These are phyloP conservation scores for Pleodorina starrii DNA, from an alignment of 139 green algal species.

Conservation along the genomic window DNA sequence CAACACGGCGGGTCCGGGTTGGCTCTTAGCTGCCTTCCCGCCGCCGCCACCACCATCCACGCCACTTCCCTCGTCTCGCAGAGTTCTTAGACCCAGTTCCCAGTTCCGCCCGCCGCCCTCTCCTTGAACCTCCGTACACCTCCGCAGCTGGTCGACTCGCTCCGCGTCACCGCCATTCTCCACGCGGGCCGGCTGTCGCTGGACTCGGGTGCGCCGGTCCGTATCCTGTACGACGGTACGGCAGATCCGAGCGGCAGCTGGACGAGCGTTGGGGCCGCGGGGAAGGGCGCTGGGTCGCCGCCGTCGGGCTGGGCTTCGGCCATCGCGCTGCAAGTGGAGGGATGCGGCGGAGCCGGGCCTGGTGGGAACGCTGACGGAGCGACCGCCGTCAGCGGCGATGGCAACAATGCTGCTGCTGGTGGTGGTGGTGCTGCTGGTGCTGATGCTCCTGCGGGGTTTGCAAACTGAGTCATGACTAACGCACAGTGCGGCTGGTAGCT, in stretches of 20 bases:
- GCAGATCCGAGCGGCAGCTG: not conserved
- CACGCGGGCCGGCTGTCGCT: conserved; percentile 67
- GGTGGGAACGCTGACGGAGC: not conserved
- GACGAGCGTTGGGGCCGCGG: not conserved
- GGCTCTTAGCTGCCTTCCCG: too few species aligned
- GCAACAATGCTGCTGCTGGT: not conserved
- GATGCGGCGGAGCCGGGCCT: not conserved
- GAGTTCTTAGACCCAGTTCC: too few species aligned
- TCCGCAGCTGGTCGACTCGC: conserved; percentile 37
- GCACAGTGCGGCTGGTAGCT: too few species aligned
- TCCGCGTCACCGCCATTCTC: conserved; percentile 68
- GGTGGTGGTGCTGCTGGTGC: too few species aligned
- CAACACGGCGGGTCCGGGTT: too few species aligned
- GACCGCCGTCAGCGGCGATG: not conserved
- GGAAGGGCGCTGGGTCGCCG: not conserved
- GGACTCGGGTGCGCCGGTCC: conserved; percentile 46
- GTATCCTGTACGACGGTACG: conserved; percentile 52
- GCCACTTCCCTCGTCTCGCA: too few species aligned
- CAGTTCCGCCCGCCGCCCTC: too few species aligned
- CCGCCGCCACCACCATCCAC: too few species aligned
- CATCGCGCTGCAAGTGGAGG: not conserved
- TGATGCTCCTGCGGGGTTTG: too few species aligned
- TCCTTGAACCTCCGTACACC: too few species aligned
- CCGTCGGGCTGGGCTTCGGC: not conserved
- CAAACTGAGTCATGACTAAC: too few species aligned